Conservation (phyloP, 805 yeast genomes). For the Candida adriatica region DNA sequence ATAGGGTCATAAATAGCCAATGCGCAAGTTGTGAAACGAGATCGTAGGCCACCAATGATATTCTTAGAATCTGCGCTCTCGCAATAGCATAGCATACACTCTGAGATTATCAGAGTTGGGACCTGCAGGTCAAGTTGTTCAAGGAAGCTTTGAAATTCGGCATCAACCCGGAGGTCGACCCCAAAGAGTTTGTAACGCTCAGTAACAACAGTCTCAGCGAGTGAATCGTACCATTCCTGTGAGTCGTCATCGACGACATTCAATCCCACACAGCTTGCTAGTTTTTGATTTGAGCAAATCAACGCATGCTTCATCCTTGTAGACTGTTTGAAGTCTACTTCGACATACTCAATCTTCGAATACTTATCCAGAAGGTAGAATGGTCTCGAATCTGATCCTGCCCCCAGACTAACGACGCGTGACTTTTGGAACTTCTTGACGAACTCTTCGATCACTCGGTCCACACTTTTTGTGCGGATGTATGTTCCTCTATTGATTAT, state of each 20-base stretch:
- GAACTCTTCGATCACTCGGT: slow-evolving; percentile 38
- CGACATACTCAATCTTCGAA: slow-evolving; percentile 32
- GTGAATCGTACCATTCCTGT: slow-evolving; percentile 23
- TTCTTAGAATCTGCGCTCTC: slow-evolving; percentile 33
- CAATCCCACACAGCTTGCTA: slow-evolving; percentile 12
- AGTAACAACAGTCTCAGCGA: slow-evolving; percentile 1
- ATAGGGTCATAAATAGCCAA: slow-evolving; percentile 52
- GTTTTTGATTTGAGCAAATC: slow-evolving; percentile 8
- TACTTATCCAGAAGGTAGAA: slow-evolving; percentile 29
- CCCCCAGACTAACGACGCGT: slow-evolving; percentile 61
- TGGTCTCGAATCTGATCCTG: slow-evolving; percentile 58
- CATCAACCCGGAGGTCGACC: slow-evolving; percentile 29
- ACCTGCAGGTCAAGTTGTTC: slow-evolving; percentile 10
- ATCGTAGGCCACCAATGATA: slow-evolving; percentile 30
- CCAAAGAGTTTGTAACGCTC: slow-evolving; percentile 24
- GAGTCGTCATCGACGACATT: slow-evolving; percentile 6
- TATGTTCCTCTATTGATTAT: slow-evolving; percentile 69
- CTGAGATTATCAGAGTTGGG: slow-evolving; percentile 50
- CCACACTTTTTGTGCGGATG: slow-evolving; percentile 49
- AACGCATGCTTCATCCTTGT: slow-evolving; percentile 34
- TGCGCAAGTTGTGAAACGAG: slow-evolving; percentile 16
- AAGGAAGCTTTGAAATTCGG: slow-evolving; percentile 23
- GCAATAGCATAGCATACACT: slow-evolving; percentile 52
- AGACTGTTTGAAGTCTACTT: slow-evolving; percentile 45
- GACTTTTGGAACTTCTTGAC: slow-evolving; percentile 26